A percentile compares a stretch with the other conserved stretches of the same genome.
These are phyloP conservation scores for Strobilomyces echinocephalus DNA, from an alignment of 768 basidiomycete genomes.

Conservation along the genomic window DNA sequence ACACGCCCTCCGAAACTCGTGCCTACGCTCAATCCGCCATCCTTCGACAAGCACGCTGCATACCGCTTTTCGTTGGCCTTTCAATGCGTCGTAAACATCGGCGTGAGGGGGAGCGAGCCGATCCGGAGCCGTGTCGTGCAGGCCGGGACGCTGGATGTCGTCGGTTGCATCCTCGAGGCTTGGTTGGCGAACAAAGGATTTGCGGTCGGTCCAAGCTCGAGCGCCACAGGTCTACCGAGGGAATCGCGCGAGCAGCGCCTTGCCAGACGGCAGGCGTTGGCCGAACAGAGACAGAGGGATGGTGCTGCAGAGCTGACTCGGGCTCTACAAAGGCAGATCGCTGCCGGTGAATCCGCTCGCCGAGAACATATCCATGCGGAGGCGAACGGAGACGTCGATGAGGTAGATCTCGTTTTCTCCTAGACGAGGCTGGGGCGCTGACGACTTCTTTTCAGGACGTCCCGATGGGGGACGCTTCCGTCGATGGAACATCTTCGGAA, in stretches of 20 bases:
- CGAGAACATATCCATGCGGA: conserved; percentile 7
- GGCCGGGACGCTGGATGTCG: conserved; percentile 89
- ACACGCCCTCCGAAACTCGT: conserved; percentile 49
- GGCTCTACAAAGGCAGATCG: conserved; percentile 52
- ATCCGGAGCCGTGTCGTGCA: conserved; percentile 91
- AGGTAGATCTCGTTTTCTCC: conserved; percentile 20
- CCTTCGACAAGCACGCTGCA: conserved; percentile 79
- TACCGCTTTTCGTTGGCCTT: conserved; percentile 91
- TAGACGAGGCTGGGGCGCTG: conserved; percentile 1
- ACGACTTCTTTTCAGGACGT: conserved; percentile 27
- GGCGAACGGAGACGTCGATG: conserved; percentile 14
- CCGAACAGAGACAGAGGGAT: conserved; percentile 55
- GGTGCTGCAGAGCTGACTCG: conserved; percentile 49
- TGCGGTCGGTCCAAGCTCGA: conserved; percentile 74
- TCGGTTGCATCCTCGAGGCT: conserved; percentile 88
- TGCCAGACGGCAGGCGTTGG: conserved; percentile 52
- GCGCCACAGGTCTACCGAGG: conserved; percentile 67
- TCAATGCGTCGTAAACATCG: conserved; percentile 96
- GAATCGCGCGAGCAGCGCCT: conserved; percentile 73
- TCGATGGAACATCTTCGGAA: conserved; percentile 17
- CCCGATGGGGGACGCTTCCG: conserved; percentile 28
- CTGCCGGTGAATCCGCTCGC: conserved; percentile 28
- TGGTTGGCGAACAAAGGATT: conserved; percentile 90
- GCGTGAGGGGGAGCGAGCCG: conserved; percentile 89
- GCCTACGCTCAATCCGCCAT: conserved; percentile 61